Conservation (phyloP, 208 protist genomes). For the Wallacemonas sp. region DNA sequence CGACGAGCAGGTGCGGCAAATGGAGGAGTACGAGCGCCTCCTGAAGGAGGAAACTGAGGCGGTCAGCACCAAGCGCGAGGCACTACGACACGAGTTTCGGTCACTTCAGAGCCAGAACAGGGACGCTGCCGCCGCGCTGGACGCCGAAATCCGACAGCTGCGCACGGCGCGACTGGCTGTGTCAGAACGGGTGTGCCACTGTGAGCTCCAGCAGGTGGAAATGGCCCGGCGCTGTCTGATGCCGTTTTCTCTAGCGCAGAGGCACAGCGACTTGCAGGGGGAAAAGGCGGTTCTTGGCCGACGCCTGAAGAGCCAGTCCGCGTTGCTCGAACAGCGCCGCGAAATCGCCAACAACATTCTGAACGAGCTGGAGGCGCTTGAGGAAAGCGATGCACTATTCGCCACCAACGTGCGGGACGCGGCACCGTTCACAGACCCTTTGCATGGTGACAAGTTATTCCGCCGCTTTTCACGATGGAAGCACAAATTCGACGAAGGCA, state of each 20-base stretch:
- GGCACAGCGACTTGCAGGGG: slow-evolving; percentile 17
- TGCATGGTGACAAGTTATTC: slow-evolving; percentile 63
- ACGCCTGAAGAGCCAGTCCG: slow-evolving; percentile 23
- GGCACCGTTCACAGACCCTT: slow-evolving; percentile 60
- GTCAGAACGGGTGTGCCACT: slow-evolving; percentile 48
- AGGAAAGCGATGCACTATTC: slow-evolving; percentile 37
- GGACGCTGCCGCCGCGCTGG: slow-evolving; percentile 30
- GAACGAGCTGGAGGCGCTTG: slow-evolving; percentile 21
- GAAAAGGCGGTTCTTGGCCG: slow-evolving; percentile 23
- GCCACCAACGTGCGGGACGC: slow-evolving; percentile 19
- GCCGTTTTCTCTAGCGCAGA: slow-evolving; percentile 19
- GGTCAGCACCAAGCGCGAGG: slow-evolving; percentile 56
- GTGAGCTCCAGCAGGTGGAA: slow-evolving; percentile 73
- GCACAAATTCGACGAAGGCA: slow-evolving; percentile 57
- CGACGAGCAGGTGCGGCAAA: slow-evolving; percentile 68
- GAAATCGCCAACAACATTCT: slow-evolving; percentile 25
- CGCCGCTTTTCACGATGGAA: slow-evolving; percentile 72
- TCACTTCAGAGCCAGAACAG: slow-evolving; percentile 55
- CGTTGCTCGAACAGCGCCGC: slow-evolving; percentile 30
- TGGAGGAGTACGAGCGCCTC: slow-evolving; percentile 80
- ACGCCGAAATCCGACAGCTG: slow-evolving; percentile 43
- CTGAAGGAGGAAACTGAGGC: slow-evolving; percentile 71
- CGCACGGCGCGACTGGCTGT: slow-evolving; percentile 39
- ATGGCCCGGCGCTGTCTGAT: slow-evolving; percentile 61
- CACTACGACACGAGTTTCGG: slow-evolving; percentile 63